A percentile compares a stretch with the other conserved stretches of the same genome.
These are phyloP conservation scores for Friedmanniomyces simplex DNA, from an alignment of 495 filamentous ascomycete species.

Conservation along the genomic window DNA sequence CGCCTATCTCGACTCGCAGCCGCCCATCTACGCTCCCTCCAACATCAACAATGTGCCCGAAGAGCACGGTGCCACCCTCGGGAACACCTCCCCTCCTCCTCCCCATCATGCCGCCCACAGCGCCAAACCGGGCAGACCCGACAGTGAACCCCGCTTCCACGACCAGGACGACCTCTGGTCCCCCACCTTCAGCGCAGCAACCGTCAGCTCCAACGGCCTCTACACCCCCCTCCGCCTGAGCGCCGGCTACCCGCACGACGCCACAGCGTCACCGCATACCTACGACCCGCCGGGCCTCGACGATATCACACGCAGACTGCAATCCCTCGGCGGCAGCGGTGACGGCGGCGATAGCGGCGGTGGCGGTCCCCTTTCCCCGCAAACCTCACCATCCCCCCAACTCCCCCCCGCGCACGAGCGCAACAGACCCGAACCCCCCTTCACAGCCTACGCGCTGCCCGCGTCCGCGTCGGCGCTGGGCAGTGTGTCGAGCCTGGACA, in stretches of 20 bases:
- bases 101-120: too few species aligned
- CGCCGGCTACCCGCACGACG: neutral
- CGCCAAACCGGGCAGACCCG: too few species aligned
- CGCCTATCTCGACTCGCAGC: too few species aligned
- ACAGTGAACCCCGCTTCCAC: neutral
- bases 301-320: neutral
- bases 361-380: neutral
- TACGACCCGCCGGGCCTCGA: neutral
- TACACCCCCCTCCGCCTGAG: conserved; percentile 18
- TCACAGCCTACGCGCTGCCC: conserved; percentile 1
- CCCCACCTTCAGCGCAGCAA: conserved; percentile 17
- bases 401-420: neutral
- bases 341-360: too few species aligned
- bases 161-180: conserved; percentile 3
- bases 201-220: conserved; percentile 11
- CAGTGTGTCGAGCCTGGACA: neutral
- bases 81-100: too few species aligned
- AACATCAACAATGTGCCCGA: too few species aligned
- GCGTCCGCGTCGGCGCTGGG: neutral
- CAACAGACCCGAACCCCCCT: neutral
- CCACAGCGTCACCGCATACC: neutral
- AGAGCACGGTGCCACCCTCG: too few species aligned
- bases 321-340: neutral
- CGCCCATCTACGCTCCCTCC: too few species aligned
- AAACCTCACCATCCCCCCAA: neutral